Conservation (phyloP, 495 filamentous ascomycete species). For the Gamarada debralockiae region DNA sequence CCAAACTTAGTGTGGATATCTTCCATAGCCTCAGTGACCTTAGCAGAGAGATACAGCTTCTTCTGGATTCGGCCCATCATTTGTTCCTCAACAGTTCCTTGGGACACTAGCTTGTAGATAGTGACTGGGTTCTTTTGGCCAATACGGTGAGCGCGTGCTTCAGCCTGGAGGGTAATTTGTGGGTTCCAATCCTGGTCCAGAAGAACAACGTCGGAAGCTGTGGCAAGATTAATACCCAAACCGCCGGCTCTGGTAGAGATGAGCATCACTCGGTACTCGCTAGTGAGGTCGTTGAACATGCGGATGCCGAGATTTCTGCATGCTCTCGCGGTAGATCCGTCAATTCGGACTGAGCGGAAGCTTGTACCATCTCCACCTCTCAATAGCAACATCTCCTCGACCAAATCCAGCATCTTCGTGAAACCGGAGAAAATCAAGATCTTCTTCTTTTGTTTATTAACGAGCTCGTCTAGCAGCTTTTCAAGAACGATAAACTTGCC, state of each 20-base stretch:
- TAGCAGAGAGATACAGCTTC: slow-evolving; percentile 62
- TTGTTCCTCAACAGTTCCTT: slow-evolving; percentile 87
- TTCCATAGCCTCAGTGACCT: slow-evolving; percentile 57
- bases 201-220: slow-evolving; percentile 59
- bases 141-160: slow-evolving; percentile 93
- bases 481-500: slow-evolving; percentile 63
- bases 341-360: slow-evolving; percentile 53
- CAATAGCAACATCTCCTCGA: slow-evolving; percentile 52
- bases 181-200: slow-evolving; percentile 68
- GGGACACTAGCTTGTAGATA: slow-evolving; percentile 73
- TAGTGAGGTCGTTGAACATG: slow-evolving; percentile 47
- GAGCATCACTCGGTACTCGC: slow-evolving; percentile 55
- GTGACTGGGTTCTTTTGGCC: slow-evolving; percentile 90
- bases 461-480: slow-evolving; percentile 55
- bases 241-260: slow-evolving; percentile 63
- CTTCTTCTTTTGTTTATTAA: slow-evolving; percentile 54
- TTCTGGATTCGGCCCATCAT: slow-evolving; percentile 67
- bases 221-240: slow-evolving; percentile 58
- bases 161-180: slow-evolving; percentile 76
- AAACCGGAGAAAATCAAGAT: slow-evolving; percentile 62
- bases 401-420: slow-evolving; percentile 53
- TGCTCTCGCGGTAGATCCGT: slow-evolving; percentile 51
- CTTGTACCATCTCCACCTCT: slow-evolving; percentile 39
- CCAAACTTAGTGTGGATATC: slow-evolving; percentile 43
- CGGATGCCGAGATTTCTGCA: slow-evolving; percentile 54